These are phyloP conservation scores for Isatis tinctoria DNA, from an alignment of 345 rosid genomes.

Conservation along the genomic window DNA sequence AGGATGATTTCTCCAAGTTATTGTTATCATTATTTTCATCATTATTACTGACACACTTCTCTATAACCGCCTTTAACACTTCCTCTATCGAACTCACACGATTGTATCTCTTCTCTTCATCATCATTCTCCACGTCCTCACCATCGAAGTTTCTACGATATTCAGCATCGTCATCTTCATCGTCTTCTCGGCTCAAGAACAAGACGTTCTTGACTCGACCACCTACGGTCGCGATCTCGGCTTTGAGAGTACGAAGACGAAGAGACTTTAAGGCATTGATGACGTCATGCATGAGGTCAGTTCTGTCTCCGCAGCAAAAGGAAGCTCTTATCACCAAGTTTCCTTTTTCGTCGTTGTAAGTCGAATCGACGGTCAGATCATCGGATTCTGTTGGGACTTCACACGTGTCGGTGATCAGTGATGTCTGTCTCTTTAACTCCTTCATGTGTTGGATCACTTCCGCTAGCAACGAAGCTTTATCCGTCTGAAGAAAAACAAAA, in stretches of 20 bases:
- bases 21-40: constrained; percentile 29
- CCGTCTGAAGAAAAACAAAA: constrained; percentile 39
- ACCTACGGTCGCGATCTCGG: constrained; percentile 93
- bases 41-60: constrained; percentile 45
- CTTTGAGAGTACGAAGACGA: constrained; percentile 72
- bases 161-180: constrained; percentile 26
- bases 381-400: constrained; percentile 83
- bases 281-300: constrained; percentile 82
- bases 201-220: constrained; percentile 88
- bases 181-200: constrained; percentile 74
- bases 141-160: constrained; percentile 14
- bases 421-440: constrained; percentile 49
- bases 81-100: constrained; percentile 72
- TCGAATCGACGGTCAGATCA: constrained; percentile 79
- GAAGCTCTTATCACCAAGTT: constrained; percentile 85
- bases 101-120: constrained; percentile 30
- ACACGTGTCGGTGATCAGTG: constrained; percentile 70
- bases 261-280: constrained; percentile 77
- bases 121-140: constrained; percentile 1
- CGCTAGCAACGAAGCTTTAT: constrained; percentile 80
- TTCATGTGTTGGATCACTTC: constrained; percentile 70
- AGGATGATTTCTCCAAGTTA: constrained; percentile 70
- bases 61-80: constrained; percentile 90
- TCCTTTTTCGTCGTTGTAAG: constrained; percentile 68
- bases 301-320: constrained; percentile 87